Conservation (phyloP, 139 green algal species). For the Closterium sp. region DNA sequence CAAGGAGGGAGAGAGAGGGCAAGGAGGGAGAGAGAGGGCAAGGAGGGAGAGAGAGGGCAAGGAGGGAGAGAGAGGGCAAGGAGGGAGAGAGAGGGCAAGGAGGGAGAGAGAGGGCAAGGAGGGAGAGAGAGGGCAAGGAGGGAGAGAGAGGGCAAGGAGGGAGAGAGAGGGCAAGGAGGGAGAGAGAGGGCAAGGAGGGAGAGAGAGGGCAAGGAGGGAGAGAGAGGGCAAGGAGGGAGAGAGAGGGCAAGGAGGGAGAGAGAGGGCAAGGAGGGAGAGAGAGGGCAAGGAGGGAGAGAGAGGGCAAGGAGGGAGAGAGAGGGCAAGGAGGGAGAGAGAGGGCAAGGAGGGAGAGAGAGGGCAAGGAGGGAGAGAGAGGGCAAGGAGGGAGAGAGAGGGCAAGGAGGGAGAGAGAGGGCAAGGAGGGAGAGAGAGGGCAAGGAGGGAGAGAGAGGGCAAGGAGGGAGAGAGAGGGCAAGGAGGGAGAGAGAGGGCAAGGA, state of each 20-base stretch:
- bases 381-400: background rate
- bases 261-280: too few relatives aligned
- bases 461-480: background rate
- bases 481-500: background rate
- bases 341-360: too few relatives aligned
- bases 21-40: background rate
- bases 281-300: too few relatives aligned
- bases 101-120: background rate
- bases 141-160: background rate
- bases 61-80: background rate
- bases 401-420: background rate
- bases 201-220: too few relatives aligned
- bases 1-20: too few relatives aligned
- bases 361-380: too few relatives aligned
- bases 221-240: background rate
- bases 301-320: too few relatives aligned
- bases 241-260: background rate
- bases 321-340: too few relatives aligned
- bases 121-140: constrained; percentile 6
- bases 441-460: background rate
- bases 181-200: too few relatives aligned
- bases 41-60: background rate
- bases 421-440: background rate
- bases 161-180: background rate
- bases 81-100: background rate